These are phyloP conservation scores for Collybiopsis confluens DNA, from an alignment of 768 basidiomycete species.

Conservation along the genomic window DNA sequence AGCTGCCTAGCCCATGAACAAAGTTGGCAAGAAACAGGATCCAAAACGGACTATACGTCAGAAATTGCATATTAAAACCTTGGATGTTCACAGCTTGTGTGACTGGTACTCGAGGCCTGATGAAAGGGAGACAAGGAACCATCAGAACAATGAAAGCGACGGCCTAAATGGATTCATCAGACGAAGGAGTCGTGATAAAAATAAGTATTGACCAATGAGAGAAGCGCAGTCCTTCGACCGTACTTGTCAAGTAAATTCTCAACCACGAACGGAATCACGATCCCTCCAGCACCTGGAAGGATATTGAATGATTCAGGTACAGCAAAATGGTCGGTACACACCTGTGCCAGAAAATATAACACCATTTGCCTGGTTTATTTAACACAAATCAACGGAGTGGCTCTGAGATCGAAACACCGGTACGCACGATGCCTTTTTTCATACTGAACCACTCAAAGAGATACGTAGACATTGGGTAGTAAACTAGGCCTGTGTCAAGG, in stretches of 20 bases:
- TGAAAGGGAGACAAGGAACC: slow-evolving; percentile 5
- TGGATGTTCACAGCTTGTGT: neutral
- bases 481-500: slow-evolving; percentile 12
- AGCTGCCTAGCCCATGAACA: slow-evolving; percentile 7
- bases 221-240: slow-evolving; percentile 4
- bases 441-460: slow-evolving; percentile 13
- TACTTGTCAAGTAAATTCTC: slow-evolving; percentile 5
- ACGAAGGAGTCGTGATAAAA: neutral
- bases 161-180: neutral
- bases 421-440: slow-evolving; percentile 12
- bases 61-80: slow-evolving; percentile 2
- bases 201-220: neutral
- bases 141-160: slow-evolving; percentile 1
- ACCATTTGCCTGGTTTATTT: slow-evolving; percentile 5
- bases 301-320: neutral
- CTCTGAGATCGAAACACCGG: neutral
- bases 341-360: slow-evolving; percentile 9
- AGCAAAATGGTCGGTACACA: no score
- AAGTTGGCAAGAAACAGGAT: slow-evolving; percentile 7
- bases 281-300: slow-evolving; percentile 4
- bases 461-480: slow-evolving; percentile 13
- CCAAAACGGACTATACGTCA: slow-evolving; percentile 5
- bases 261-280: neutral
- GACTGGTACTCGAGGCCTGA: slow-evolving; percentile 5
- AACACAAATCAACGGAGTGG: neutral